Evolutionary conservation across 1,284 basidiomycete genomes (phyloP).

Genomic region (Melampsora americana): DNA sequence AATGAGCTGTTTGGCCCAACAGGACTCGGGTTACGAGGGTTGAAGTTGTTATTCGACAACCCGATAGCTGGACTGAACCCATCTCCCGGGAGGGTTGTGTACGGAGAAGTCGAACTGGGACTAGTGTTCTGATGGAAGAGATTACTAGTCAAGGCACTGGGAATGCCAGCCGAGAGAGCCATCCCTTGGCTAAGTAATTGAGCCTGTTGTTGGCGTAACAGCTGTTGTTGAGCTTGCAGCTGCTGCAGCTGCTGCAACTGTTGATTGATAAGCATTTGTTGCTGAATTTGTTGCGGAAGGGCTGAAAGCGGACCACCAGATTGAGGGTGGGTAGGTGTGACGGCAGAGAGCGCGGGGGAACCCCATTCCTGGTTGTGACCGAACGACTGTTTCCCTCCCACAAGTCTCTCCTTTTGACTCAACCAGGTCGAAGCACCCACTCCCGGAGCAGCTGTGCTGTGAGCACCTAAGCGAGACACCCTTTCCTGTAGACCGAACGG

Average conservation of each 20-base stretch:
- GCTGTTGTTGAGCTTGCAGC: conserved; percentile 42
- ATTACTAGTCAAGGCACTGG: conserved; percentile 46
- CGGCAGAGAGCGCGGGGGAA: conserved; percentile 3
- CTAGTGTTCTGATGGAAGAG: conserved; percentile 45
- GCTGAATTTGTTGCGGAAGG: conserved; percentile 36
- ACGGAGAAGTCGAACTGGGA: conserved; percentile 4
- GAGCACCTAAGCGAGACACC: conserved; percentile 42
- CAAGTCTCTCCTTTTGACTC: conserved; percentile 62
- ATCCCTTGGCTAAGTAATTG: conserved; percentile 45
- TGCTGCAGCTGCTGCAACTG: conserved; percentile 45
- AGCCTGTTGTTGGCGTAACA: conserved; percentile 41
- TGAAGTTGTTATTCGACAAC: conserved; percentile 9
- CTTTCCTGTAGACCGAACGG: conserved; percentile 54
- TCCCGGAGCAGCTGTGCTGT: conserved; percentile 56
- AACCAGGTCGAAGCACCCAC: conserved; percentile 57
- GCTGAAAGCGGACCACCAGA: conserved; percentile 56
- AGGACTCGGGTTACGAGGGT: not conserved
- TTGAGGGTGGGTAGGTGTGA: conserved; percentile 57
- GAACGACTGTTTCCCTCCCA: conserved; percentile 58
- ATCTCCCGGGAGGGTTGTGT: conserved; percentile 16
- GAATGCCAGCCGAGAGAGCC: conserved; percentile 49
- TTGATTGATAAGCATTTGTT: conserved; percentile 34
- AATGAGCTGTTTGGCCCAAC: not conserved
- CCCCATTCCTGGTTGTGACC: conserved; percentile 23
- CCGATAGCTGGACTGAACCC: not conserved